phyloP scores from a whole-genome alignment of 1,284 basidiomycete genomes.

The Naganishia liquefaciens region DNA sequence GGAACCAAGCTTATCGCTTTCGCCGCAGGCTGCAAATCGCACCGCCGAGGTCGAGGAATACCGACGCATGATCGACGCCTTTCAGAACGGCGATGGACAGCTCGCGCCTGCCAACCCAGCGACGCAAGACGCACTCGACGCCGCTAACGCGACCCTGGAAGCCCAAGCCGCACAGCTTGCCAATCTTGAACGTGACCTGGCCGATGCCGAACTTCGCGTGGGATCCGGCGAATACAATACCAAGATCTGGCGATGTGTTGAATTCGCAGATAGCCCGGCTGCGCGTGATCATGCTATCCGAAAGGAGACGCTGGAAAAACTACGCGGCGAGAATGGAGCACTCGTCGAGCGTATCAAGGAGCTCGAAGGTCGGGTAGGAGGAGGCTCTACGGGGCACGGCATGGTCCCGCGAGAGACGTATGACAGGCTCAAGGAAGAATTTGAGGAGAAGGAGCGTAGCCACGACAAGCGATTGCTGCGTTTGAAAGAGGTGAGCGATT shows the following conservation, averaged over 20 bases:
- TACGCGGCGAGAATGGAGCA: constrained; percentile 57
- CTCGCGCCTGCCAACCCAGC: constrained; percentile 22
- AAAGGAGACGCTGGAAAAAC: constrained; percentile 55
- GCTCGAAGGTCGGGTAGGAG: constrained; percentile 34
- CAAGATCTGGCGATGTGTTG: constrained; percentile 54
- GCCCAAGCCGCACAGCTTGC: constrained; percentile 38
- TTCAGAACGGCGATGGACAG: constrained; percentile 26
- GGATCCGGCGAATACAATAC: constrained; percentile 59
- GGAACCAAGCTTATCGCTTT: neutral
- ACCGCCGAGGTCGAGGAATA: constrained; percentile 24
- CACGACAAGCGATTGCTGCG: constrained; percentile 57
- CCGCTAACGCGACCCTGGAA: constrained; percentile 11
- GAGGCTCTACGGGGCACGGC: constrained; percentile 30
- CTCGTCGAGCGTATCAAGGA: constrained; percentile 52
- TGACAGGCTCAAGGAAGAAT: constrained; percentile 54
- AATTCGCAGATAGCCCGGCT: constrained; percentile 57
- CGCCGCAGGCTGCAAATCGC: constrained; percentile 3
- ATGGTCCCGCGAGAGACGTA: constrained; percentile 56
- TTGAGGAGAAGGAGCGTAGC: constrained; percentile 53
- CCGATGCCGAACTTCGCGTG: constrained; percentile 52
- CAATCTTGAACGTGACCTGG: constrained; percentile 41
- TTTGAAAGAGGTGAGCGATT: constrained; percentile 54
- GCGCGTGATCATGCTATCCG: constrained; percentile 56
- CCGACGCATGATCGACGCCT: constrained; percentile 28
- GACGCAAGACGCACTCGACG: constrained; percentile 15